Evolutionary conservation across 164 flowering plant genomes (phyloP).

Genomic region (Dillenia turbinata): DNA sequence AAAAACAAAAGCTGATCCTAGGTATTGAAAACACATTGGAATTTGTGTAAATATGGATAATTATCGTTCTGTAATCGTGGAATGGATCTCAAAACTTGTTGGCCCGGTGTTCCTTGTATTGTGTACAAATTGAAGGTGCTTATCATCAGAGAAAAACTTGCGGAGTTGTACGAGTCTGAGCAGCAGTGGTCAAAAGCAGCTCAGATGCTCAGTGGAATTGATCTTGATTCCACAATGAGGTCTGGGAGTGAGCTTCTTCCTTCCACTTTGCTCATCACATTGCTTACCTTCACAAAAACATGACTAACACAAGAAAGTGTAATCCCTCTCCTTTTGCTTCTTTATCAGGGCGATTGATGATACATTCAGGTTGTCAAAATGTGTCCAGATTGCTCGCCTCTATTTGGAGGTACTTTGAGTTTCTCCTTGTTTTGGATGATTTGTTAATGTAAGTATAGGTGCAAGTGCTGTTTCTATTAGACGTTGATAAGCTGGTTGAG

Average conservation of each 20-base stretch:
- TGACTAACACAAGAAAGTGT: too few relatives aligned
- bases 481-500: not conserved
- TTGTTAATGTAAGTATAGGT: too few relatives aligned
- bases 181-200: slow-evolving; percentile 98
- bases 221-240: slow-evolving; percentile 95
- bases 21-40: too few relatives aligned
- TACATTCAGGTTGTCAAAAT: slow-evolving; percentile 78
- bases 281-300: not conserved
- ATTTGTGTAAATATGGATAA: too few relatives aligned
- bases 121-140: slow-evolving; percentile 49
- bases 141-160: slow-evolving; percentile 90
- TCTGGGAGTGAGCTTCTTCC: slow-evolving; percentile 16
- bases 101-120: too few relatives aligned
- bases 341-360: slow-evolving; percentile 79
- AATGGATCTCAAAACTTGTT: too few relatives aligned
- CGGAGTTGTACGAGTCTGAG: slow-evolving; percentile 96
- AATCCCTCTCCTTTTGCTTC: slow-evolving; percentile 5
- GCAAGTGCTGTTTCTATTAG: not conserved
- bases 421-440: not conserved
- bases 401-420: slow-evolving; percentile 77
- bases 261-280: slow-evolving; percentile 1
- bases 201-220: slow-evolving; percentile 99
- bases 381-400: slow-evolving; percentile 96
- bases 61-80: too few relatives aligned
- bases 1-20: too few relatives aligned